Evolutionary conservation across 495 filamentous ascomycete species (phyloP).

Genomic region (Penicillium samsonianum): DNA sequence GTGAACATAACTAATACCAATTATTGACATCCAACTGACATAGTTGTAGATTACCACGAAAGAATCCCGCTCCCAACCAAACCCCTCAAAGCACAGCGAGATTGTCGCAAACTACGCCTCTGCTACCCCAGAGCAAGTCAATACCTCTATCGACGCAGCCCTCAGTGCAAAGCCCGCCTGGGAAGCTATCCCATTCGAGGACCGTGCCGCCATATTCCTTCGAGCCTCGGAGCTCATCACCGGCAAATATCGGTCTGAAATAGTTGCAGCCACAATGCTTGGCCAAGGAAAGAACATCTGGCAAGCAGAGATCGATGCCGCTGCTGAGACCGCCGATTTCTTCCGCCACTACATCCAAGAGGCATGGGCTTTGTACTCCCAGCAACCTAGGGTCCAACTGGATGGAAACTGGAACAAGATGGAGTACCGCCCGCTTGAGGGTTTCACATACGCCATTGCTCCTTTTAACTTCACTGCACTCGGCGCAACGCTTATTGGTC

Average conservation of each 20-base stretch:
- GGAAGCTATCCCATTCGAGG: slow-evolving; percentile 79
- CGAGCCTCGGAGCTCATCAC: slow-evolving; percentile 86
- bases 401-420: slow-evolving; percentile 68
- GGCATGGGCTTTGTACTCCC: slow-evolving; percentile 69
- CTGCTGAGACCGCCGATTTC: slow-evolving; percentile 87
- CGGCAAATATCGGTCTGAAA: slow-evolving; percentile 84
- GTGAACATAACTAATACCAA: neutral
- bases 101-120: slow-evolving; percentile 71
- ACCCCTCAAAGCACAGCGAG: slow-evolving; percentile 69
- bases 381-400: slow-evolving; percentile 61
- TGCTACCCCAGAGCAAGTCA: slow-evolving; percentile 67
- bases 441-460: slow-evolving; percentile 52
- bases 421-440: slow-evolving; percentile 79
- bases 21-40: neutral
- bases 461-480: slow-evolving; percentile 72
- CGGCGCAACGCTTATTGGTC: slow-evolving; percentile 72
- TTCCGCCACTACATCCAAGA: slow-evolving; percentile 76
- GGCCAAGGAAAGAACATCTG: slow-evolving; percentile 96
- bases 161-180: slow-evolving; percentile 78
- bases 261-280: slow-evolving; percentile 90
- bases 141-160: slow-evolving; percentile 73
- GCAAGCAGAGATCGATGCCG: slow-evolving; percentile 95
- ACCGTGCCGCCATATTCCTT: slow-evolving; percentile 86
- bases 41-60: slow-evolving; percentile 20
- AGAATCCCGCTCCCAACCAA: slow-evolving; percentile 52